Percentiles rank a stretch among this genome's conserved stretches.
These are phyloP conservation scores for Penicillium sp. DNA, from an alignment of 2,329 filamentous ascomycete genomes.

Conservation along the genomic window DNA sequence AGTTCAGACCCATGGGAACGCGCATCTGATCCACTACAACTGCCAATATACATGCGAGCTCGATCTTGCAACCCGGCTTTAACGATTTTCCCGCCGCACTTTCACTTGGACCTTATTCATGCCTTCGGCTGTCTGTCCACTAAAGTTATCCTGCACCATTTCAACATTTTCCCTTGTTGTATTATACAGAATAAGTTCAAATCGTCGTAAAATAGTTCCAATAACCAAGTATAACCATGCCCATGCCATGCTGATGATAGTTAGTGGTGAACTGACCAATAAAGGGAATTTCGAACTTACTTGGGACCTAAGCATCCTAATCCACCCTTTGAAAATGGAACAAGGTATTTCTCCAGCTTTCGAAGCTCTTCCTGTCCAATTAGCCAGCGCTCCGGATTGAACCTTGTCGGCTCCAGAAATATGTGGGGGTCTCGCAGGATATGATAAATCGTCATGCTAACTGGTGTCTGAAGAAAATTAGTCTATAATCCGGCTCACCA, in stretches of 20 bases:
- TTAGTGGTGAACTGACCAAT: background rate
- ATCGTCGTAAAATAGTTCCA: constrained; percentile 26
- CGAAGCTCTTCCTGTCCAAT: constrained; percentile 5
- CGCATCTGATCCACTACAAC: too few species aligned
- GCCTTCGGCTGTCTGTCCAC: constrained; percentile 11
- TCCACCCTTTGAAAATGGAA: constrained; percentile 31
- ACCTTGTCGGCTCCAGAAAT: constrained; percentile 30
- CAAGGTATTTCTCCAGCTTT: constrained; percentile 24
- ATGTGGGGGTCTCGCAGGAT: constrained; percentile 25
- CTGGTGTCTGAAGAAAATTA: constrained; percentile 9
- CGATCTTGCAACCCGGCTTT: too few species aligned
- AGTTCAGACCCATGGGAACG: too few species aligned
- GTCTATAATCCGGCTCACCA: background rate
- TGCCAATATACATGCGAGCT: too few species aligned
- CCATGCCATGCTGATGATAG: constrained; percentile 9
- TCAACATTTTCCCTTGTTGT: constrained; percentile 30
- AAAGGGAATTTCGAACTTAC: constrained; percentile 8
- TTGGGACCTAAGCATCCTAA: constrained; percentile 31
- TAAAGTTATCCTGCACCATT: constrained; percentile 28
- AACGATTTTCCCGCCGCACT: background rate
- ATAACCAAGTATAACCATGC: constrained; percentile 27
- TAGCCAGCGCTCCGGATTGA: constrained; percentile 35
- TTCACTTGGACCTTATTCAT: constrained; percentile 12
- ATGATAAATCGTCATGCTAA: constrained; percentile 23
- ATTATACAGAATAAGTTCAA: constrained; percentile 29